Evolutionary conservation across 176 grass and related monocot species (phyloP).

Genomic region (Leersia perrieri): DNA sequence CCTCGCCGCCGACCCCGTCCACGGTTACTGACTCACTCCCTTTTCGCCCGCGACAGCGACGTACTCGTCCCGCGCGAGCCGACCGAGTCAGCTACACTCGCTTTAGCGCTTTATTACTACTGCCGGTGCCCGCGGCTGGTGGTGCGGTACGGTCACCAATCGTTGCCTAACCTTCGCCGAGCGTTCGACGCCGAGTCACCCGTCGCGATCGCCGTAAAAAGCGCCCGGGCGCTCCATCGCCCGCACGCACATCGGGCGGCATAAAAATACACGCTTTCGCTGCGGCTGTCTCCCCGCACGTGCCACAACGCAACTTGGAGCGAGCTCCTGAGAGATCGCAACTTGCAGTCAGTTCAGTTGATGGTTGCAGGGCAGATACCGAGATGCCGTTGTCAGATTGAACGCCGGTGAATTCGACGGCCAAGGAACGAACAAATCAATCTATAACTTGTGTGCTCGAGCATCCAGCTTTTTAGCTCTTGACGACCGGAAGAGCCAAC

Average conservation of each 20-base stretch:
- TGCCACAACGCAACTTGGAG: neutral
- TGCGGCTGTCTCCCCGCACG: constrained; percentile 26
- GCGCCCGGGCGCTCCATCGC: neutral
- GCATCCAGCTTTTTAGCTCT: constrained; percentile 4
- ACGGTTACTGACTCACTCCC: constrained; percentile 18
- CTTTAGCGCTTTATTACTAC: constrained; percentile 19
- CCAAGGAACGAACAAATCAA: neutral
- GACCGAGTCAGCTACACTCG: neutral
- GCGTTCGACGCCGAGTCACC: neutral
- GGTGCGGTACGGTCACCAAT: neutral
- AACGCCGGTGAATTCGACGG: neutral
- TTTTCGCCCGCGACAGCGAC: constrained; percentile 14
- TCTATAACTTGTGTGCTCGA: neutral
- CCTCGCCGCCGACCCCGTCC: constrained; percentile 21
- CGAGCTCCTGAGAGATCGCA: neutral
- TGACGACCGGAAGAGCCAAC: constrained; percentile 20
- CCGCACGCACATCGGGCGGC: neutral
- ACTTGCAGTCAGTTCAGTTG: neutral
- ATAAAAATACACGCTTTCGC: neutral
- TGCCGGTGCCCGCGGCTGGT: neutral
- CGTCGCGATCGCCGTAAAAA: constrained; percentile 24
- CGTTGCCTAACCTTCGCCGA: neutral
- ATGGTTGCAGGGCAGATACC: neutral
- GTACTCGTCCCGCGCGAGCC: neutral
- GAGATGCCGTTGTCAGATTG: neutral